Evolutionary conservation across 1,284 basidiomycete species (phyloP), one percentile per base, ranked within the genome.

Genomic region (Leccinum subspadiceum): DNA sequence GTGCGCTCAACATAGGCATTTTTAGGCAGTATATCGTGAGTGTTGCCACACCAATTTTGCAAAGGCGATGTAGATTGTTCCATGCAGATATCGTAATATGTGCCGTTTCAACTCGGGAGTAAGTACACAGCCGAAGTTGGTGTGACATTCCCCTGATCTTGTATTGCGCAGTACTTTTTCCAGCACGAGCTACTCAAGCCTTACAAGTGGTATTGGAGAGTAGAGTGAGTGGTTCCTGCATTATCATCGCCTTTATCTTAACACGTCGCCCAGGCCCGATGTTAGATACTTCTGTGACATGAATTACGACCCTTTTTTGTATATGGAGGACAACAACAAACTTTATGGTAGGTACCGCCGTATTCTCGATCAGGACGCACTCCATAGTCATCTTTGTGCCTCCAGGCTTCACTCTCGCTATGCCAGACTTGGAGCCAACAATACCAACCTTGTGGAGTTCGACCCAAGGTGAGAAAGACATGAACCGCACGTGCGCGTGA

Each of bases 71-170:
- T 15, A 13, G 15, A 54, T 50, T 26, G 4, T 26, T 37, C 8
- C 10, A n/a, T 13, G 65, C 29, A 84, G 81, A n/a, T 88, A 88
- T 66, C 79, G 85, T 26, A 87, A 88, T 62, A 86, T 93, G 90
- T 94, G 91, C 72, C 83, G 93, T 51, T 95, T 90, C 76, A 90
- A 93, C 70, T 90, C 89, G 22, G 92, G 92, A 33, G 90, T 89
- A 73, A 71, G 89, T 68, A 13, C 15, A 37, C 48, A 56, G 24
- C 49, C 54, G 58, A 22, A 62, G 10, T 7, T 17, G 39, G n/a
- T 41, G 46, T 49, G 31, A 1, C 15, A n/a, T 29, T 51, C 44
- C n/a, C 29, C 58, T 67, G 46, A 65, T 31, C 26, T 56, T 50
- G 55, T 46, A 49, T 54, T 57, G 29, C 56, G 5, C 62, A 90